These are phyloP conservation scores for Rhodotorula sp. DNA, from an alignment of 1,284 basidiomycete species.

Conservation along the genomic window DNA sequence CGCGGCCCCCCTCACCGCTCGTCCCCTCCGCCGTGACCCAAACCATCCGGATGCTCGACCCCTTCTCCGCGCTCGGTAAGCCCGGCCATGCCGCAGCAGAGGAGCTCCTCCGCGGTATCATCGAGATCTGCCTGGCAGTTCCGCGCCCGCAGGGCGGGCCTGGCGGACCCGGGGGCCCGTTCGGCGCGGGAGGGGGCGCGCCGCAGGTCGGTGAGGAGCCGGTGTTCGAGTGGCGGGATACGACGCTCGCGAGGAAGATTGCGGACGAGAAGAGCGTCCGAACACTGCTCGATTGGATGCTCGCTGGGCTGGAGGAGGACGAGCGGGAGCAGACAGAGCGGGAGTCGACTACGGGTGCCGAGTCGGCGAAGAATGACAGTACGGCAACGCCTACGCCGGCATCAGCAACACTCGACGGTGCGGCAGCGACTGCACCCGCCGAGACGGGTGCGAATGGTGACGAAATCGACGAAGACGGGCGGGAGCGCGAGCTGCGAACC, in stretches of 20 bases:
- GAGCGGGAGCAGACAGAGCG: constrained; percentile 40
- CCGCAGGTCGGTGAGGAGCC: constrained; percentile 26
- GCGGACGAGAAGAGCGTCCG: constrained; percentile 72
- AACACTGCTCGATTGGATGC: constrained; percentile 76
- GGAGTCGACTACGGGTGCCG: constrained; percentile 6
- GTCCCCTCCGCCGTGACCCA: constrained; percentile 59
- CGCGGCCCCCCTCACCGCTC: constrained; percentile 70
- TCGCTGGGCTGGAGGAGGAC: constrained; percentile 63
- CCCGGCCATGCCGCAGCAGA: constrained; percentile 85
- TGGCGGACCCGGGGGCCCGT: constrained; percentile 9
- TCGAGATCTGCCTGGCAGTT: constrained; percentile 85
- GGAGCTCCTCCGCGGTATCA: constrained; percentile 91
- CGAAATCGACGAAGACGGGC: constrained; percentile 23
- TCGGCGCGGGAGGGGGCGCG: not conserved
- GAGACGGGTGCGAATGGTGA: constrained; percentile 5
- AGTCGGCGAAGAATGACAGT: not conserved
- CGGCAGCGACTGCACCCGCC: not conserved
- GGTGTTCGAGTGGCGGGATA: constrained; percentile 54
- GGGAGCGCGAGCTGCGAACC: constrained; percentile 63
- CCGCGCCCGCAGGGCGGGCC: constrained; percentile 25
- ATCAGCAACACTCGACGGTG: not conserved
- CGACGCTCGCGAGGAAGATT: constrained; percentile 86
- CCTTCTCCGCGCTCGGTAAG: constrained; percentile 72
- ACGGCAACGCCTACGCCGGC: not conserved
- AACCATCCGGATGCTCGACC: constrained; percentile 74